These are phyloP conservation scores for Usnea hakonensis DNA, from an alignment of 495 filamentous ascomycete species.

Conservation along the genomic window DNA sequence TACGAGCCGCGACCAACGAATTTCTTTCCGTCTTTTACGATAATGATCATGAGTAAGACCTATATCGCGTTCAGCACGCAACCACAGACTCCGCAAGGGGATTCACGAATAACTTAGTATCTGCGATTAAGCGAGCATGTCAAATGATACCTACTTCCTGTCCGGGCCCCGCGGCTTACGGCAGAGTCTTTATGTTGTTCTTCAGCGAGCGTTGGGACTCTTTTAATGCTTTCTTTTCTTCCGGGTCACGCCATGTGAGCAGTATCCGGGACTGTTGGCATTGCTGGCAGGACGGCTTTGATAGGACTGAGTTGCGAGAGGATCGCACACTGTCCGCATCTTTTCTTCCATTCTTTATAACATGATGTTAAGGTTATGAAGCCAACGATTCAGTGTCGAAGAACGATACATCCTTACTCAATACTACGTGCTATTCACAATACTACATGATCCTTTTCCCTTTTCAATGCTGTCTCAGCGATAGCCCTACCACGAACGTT, in stretches of 20 bases:
- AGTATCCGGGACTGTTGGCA: background rate
- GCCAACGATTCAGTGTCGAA: background rate
- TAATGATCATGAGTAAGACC: conserved; percentile 10
- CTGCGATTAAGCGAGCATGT: conserved; percentile 9
- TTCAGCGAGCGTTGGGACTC: conserved; percentile 2
- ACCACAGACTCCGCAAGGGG: conserved; percentile 18
- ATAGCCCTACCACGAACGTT: too few relatives aligned
- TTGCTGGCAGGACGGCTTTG: background rate
- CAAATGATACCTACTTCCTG: background rate
- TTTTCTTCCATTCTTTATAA: background rate
- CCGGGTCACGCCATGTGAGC: background rate
- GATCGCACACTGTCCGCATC: background rate
- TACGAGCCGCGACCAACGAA: conserved; percentile 10
- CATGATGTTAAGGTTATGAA: background rate
- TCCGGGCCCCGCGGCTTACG: background rate
- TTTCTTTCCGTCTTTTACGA: conserved; percentile 15
- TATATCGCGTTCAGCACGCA: conserved; percentile 22
- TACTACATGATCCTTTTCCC: too few relatives aligned
- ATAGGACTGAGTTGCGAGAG: background rate
- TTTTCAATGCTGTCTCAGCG: background rate
- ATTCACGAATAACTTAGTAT: background rate
- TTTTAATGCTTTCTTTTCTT: background rate
- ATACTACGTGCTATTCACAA: background rate
- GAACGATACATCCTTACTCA: background rate
- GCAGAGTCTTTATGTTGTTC: background rate